Percentiles rank a stretch among this genome's conserved stretches.
Conservation (phyloP, 306 rosid species). For the Dryas octopetala region DNA sequence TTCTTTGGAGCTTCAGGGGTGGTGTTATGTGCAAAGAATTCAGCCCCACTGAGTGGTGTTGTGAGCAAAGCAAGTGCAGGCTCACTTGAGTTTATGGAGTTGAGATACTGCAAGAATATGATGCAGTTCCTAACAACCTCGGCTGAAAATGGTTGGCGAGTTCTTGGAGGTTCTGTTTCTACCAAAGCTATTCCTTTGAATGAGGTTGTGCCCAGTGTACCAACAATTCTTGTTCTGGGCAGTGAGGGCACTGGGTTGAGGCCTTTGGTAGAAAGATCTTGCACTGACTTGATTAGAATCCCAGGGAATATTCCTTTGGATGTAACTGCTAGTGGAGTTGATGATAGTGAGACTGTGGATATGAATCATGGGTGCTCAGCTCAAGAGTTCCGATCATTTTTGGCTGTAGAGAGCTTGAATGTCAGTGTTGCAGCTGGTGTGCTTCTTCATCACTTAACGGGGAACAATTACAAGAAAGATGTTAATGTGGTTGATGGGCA, state of each 20-base stretch:
- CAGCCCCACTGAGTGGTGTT: conserved; percentile 88
- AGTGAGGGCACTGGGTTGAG: conserved; percentile 95
- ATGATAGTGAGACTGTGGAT: conserved; percentile 39
- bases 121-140: conserved; percentile 92
- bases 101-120: conserved; percentile 90
- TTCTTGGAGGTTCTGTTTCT: conserved; percentile 87
- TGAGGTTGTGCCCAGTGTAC: conserved; percentile 57
- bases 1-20: conserved; percentile 91
- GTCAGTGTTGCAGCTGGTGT: conserved; percentile 99
- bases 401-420: conserved; percentile 97
- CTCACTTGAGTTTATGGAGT: conserved; percentile 85
- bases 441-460: conserved; percentile 83
- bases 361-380: conserved; percentile 37
- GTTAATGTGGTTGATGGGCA: conserved; percentile 19
- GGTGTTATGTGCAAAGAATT: conserved; percentile 87
- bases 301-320: conserved; percentile 63
- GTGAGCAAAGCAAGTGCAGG: conserved; percentile 99
- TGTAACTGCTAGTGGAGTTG: conserved; percentile 33
- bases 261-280: conserved; percentile 93
- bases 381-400: conserved; percentile 64
- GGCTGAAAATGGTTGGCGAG: conserved; percentile 87
- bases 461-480: conserved; percentile 40
- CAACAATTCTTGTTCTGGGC: conserved; percentile 89
- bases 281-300: conserved; percentile 72
- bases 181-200: conserved; percentile 63